These are phyloP conservation scores for Suillus spraguei DNA, from an alignment of 768 basidiomycete genomes.

Conservation along the genomic window DNA sequence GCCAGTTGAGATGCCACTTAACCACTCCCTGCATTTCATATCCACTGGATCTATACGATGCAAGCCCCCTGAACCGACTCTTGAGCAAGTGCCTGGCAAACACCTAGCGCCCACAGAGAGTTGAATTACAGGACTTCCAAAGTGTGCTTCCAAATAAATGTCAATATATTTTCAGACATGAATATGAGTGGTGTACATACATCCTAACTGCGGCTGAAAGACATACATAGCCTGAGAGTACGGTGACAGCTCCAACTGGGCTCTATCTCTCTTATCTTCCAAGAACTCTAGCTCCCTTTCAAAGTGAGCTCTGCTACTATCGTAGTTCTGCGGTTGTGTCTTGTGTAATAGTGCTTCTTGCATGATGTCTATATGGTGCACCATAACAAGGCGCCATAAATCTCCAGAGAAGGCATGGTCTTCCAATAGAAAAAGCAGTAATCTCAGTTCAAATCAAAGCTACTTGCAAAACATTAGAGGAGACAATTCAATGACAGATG, in stretches of 20 bases:
- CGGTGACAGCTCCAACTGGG: neutral
- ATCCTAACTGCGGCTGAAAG: neutral
- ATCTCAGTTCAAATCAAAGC: slow-evolving; percentile 1
- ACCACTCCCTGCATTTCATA: neutral
- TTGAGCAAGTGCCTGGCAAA: neutral
- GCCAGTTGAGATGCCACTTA: neutral
- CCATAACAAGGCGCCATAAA: neutral
- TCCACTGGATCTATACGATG: neutral
- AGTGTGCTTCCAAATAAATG: neutral
- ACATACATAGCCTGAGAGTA: neutral
- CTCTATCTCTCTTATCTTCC: neutral
- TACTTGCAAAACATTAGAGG: neutral
- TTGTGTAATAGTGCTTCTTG: neutral
- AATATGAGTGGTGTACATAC: neutral
- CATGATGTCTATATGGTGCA: neutral
- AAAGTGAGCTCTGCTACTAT: neutral
- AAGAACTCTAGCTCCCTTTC: neutral
- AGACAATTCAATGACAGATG: neutral
- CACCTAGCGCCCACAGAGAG: neutral
- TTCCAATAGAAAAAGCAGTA: neutral
- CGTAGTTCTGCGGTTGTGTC: neutral
- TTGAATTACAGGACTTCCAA: neutral
- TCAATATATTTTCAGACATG: neutral
- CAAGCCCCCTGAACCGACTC: neutral
- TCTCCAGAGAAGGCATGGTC: neutral